These are phyloP conservation scores for Sporothrix humicola DNA, from an alignment of 2,329 filamentous ascomycete genomes.

Conservation along the genomic window DNA sequence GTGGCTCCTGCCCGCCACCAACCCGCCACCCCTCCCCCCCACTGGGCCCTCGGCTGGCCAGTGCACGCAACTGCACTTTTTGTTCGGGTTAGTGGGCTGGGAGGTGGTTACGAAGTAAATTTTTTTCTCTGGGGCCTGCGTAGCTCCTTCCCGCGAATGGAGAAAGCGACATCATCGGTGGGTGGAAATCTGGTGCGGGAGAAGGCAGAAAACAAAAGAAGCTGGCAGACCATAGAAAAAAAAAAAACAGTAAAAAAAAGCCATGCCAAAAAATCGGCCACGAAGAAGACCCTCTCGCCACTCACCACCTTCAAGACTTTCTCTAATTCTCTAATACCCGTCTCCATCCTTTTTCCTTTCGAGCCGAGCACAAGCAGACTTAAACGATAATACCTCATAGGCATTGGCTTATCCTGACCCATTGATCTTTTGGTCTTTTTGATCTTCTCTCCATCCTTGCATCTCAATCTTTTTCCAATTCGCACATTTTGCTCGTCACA, in stretches of 20 bases:
- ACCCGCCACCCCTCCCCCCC: slow-evolving; percentile 18
- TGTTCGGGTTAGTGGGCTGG: slow-evolving; percentile 23
- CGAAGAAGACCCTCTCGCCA: slow-evolving; percentile 6
- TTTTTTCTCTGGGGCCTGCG: slow-evolving; percentile 34
- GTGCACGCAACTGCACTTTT: neutral
- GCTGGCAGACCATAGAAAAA: slow-evolving; percentile 17
- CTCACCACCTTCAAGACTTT: slow-evolving; percentile 13
- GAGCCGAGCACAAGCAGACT: slow-evolving; percentile 9
- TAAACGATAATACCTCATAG: neutral
- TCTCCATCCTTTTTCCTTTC: neutral
- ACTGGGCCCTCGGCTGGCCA: slow-evolving; percentile 14
- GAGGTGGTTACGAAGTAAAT: slow-evolving; percentile 13
- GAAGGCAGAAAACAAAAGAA: slow-evolving; percentile 24
- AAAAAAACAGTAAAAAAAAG: slow-evolving; percentile 2
- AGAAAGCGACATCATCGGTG: slow-evolving; percentile 38
- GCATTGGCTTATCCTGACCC: slow-evolving; percentile 15
- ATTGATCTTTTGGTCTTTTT: too few relatives aligned
- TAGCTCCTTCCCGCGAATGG: slow-evolving; percentile 37
- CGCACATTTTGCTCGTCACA: slow-evolving; percentile 13
- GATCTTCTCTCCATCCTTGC: too few relatives aligned
- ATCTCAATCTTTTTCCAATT: neutral
- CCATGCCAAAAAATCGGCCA: neutral
- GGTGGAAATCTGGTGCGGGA: slow-evolving; percentile 32
- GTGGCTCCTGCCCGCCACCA: slow-evolving; percentile 1
- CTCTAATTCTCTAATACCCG: neutral